Base-by-base conservation (phyloP, 2,329 filamentous ascomycete species). In the Ceratocystiopsis sp. region DNA sequence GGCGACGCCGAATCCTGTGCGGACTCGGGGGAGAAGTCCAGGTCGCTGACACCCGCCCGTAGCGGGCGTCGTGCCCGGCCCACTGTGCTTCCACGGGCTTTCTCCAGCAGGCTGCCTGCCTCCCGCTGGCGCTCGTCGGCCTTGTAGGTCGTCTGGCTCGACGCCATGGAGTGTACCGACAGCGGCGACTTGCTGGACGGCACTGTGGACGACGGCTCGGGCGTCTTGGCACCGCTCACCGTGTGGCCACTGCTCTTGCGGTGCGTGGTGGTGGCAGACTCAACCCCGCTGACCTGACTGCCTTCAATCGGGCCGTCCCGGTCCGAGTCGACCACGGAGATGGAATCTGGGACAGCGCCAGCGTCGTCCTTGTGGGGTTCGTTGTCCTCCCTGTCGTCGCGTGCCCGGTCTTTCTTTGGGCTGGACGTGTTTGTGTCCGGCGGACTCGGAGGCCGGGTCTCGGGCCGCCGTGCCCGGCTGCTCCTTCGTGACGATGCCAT, bases 401-500 rank as follows among this genome's bases (percentile, higher is more conserved):
- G 40, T 29, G 25, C 25, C 6, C 25, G 25, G n/a, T 56, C 63
- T 34, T 65, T 62, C 51, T 61, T 63, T 44, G 61, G 58, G 40
- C 61, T 65, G 3, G 71, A 71, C 16, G 77, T 49, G 45, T 78
- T 75, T 4, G 75, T 80, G 49, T 78, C 75, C 2, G 75, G 75
- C 2, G 75, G 75, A 43, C 70, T 79, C 3, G 73, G 74, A n/a
- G 75, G 69, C 49, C 74, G 62, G 42, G 61, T 62, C 50, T 68
- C 62, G 52, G 59, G 46, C 13, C 38, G 46, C 38, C 15, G 33
- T 14, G 33, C 33, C 3, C 43, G 43, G 38, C 60, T 54, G 41
- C 57, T 65, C 52, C 61, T 68, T 56, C 58, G 68, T 55, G 49
- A 52, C 9, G 48, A 41, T 33, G 44, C 35, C 3, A 35, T 60